phyloP scores from a whole-genome alignment of 2,329 filamentous ascomycete genomes.

The Curvularia lunata region DNA sequence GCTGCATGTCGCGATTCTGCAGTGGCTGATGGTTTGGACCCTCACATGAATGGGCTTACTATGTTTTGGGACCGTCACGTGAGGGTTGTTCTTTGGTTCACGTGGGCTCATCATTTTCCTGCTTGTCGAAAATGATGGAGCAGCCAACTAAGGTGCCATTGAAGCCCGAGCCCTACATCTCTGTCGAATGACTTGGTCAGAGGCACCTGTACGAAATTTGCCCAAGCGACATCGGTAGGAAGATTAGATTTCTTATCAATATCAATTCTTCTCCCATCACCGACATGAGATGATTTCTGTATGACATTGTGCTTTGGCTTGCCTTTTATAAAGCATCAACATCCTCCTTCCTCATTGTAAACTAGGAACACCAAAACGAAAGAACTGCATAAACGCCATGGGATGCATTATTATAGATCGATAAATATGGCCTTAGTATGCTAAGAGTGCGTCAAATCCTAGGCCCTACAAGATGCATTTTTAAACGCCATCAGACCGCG shows the following conservation, averaged over 20 bases:
- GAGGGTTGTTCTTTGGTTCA: background rate
- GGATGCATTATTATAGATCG: too few relatives aligned
- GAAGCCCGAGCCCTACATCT: background rate
- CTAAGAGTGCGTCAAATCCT: background rate
- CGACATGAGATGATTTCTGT: too few relatives aligned
- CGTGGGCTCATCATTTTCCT: background rate
- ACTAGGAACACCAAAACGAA: too few relatives aligned
- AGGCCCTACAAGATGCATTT: background rate
- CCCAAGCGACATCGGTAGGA: too few relatives aligned
- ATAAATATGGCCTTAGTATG: background rate
- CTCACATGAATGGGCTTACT: background rate
- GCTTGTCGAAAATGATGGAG: background rate
- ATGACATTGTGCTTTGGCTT: too few relatives aligned
- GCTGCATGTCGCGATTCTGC: constrained; percentile 19
- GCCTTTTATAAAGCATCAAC: too few relatives aligned
- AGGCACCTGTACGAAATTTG: too few relatives aligned
- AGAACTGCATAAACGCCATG: too few relatives aligned
- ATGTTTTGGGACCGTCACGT: background rate
- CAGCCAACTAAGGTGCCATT: background rate
- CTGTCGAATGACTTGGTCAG: background rate
- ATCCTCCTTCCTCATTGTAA: too few relatives aligned
- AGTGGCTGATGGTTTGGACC: background rate
- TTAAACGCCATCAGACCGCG: background rate
- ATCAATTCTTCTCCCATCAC: too few relatives aligned
- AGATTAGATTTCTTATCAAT: too few relatives aligned